Evolutionary conservation across 371 early-diverging fungal genomes (phyloP), one percentile per base, ranked within the genome.

Genomic region (Nematocida major): DNA sequence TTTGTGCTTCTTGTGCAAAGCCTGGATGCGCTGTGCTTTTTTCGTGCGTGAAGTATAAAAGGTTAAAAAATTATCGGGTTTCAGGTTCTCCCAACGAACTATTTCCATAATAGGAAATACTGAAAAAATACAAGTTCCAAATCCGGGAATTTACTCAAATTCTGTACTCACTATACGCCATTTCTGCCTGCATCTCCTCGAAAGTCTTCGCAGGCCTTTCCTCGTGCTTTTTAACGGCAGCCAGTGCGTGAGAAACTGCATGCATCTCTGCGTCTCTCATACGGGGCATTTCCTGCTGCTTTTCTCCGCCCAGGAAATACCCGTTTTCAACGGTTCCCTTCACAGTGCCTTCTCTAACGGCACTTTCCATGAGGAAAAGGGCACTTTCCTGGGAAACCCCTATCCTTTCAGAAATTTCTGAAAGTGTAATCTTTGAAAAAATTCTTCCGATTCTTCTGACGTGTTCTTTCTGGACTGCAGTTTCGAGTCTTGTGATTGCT

Each of bases 101-200:
- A 11, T 43, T 18, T 43, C 11, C 18, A 43, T 11, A 43, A 43
- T 43, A 18, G 7, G 18, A 43, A 43, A 43, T 43, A 43, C 18
- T 43, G 7, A 7, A 11, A 50, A 26, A 63, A 11, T 48, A 9
- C 5, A 45, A 7, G 20, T 24, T 40, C 5, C 13, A 13, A 3
- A 20, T 48, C 51, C 9, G 11, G 18, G n/a, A 9, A 9, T 9
- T 13, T 4, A 42, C 67, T 45, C 65, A 73, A 26, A 73, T 62
- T 50, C 66, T 78, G 26, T 73, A 73, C 65, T 73, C 76, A 43
- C 51, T 65, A 36, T 73, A 63, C 15, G 49, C 26, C 76, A 73
- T 73, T 0, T 62, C 76, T 5, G 65, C 40, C 47, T 73, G 61
- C 65, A 73, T 15, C 66, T 73, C 76, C 39, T 73, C 76, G 38